Percentiles rank a stretch among this genome's conserved stretches.
phyloP scores from a whole-genome alignment of 345 rosid genomes.

The Dimocarpus longan region DNA sequence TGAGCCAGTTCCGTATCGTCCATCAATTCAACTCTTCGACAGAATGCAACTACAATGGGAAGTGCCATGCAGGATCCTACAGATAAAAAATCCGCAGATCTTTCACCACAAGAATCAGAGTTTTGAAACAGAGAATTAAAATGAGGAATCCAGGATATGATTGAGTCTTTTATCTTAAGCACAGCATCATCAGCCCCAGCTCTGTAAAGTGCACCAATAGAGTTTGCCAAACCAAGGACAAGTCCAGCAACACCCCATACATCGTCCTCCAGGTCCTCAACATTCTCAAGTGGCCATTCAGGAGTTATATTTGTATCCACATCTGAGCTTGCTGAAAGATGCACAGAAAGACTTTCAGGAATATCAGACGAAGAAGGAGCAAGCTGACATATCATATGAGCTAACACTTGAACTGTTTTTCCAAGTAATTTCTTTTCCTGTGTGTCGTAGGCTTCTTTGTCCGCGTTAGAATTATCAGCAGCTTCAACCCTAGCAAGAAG shows the following conservation, averaged over 20 bases:
- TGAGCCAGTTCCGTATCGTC: conserved; percentile 55
- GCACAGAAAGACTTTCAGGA: conserved; percentile 48
- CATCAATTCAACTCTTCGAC: conserved; percentile 77
- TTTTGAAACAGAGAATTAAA: conserved; percentile 41
- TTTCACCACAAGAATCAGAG: conserved; percentile 39
- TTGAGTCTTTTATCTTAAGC: conserved; percentile 65
- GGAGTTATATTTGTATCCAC: conserved; percentile 32
- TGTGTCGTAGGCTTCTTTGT: conserved; percentile 51
- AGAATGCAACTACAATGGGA: conserved; percentile 72
- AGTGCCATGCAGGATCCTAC: conserved; percentile 84
- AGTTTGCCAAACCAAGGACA: conserved; percentile 79
- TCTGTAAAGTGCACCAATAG: conserved; percentile 72
- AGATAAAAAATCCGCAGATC: conserved; percentile 52
- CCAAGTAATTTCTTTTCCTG: conserved; percentile 68
- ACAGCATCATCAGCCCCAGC: conserved; percentile 71
- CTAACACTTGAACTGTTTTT: conserved; percentile 56
- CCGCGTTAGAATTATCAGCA: conserved; percentile 44
- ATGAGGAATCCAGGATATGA: conserved; percentile 79
- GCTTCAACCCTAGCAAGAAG: conserved; percentile 59
- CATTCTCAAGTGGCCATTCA: conserved; percentile 43
- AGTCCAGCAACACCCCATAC: conserved; percentile 94
- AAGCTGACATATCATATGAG: conserved; percentile 47
- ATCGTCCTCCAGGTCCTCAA: conserved; percentile 76
- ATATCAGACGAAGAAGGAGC: conserved; percentile 46
- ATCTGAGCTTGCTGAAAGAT: conserved; percentile 44